These are phyloP conservation scores for Golubevia pallescens DNA, from an alignment of 1,284 basidiomycete species.

Conservation along the genomic window DNA sequence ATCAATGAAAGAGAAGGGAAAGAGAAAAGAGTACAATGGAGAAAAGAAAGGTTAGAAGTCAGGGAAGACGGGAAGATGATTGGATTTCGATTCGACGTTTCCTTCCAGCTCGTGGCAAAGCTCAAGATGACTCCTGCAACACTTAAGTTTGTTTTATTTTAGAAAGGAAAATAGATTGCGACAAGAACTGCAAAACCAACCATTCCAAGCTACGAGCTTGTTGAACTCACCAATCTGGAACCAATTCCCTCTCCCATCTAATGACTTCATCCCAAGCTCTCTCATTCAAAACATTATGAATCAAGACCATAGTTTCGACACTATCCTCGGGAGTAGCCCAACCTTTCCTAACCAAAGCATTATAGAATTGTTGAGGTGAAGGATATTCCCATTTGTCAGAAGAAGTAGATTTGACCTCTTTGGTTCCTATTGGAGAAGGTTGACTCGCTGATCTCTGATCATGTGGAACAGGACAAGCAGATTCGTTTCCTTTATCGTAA, in stretches of 20 bases:
- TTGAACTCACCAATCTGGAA: too few relatives aligned
- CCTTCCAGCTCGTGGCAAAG: too few relatives aligned
- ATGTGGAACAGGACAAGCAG: slow-evolving; percentile 56
- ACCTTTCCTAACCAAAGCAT: slow-evolving; percentile 93
- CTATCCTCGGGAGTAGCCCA: slow-evolving; percentile 98
- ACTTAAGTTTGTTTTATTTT: too few relatives aligned
- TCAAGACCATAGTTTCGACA: slow-evolving; percentile 94
- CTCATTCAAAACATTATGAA: slow-evolving; percentile 98
- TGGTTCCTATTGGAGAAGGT: slow-evolving; percentile 13
- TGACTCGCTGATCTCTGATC: slow-evolving; percentile 14
- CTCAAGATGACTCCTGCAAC: too few relatives aligned
- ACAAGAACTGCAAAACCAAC: too few relatives aligned
- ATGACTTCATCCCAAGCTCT: slow-evolving; percentile 93
- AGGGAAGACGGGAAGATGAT: too few relatives aligned
- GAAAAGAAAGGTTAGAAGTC: too few relatives aligned
- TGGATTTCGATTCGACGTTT: too few relatives aligned
- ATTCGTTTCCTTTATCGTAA: slow-evolving; percentile 33
- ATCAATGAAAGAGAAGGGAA: neutral
- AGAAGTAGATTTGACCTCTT: slow-evolving; percentile 1
- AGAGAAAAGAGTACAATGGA: neutral
- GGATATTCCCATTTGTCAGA: slow-evolving; percentile 87
- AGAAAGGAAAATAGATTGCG: too few relatives aligned
- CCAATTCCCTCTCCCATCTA: slow-evolving; percentile 75
- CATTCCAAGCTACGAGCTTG: too few relatives aligned
- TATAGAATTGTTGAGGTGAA: slow-evolving; percentile 97